phyloP scores from a whole-genome alignment of 2,329 filamentous ascomycete genomes.

The Claviceps sorghi region DNA sequence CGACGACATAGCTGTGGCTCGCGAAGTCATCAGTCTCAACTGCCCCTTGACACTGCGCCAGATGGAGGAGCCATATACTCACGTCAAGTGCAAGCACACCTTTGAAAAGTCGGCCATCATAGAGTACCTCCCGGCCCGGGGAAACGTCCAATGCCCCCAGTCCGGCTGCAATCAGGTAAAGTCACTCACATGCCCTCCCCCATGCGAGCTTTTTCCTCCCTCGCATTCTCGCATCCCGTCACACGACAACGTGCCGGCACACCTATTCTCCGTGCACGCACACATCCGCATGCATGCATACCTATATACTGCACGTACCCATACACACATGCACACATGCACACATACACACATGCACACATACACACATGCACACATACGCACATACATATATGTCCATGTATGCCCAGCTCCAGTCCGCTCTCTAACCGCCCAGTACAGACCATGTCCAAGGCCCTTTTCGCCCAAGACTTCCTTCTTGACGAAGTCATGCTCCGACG shows the following conservation, averaged over 20 bases:
- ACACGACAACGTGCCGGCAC: neutral
- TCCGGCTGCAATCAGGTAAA: constrained; percentile 46
- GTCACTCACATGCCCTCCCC: neutral
- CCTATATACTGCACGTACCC: too few species aligned
- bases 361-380: neutral
- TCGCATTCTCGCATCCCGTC: neutral
- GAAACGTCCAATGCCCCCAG: constrained; percentile 44
- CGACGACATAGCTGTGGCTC: constrained; percentile 53
- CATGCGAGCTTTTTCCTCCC: too few species aligned
- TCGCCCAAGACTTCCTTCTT: constrained; percentile 35
- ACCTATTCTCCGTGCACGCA: neutral
- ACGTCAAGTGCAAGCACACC: constrained; percentile 52
- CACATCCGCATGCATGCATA: too few species aligned
- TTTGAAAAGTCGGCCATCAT: constrained; percentile 54
- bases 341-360: neutral
- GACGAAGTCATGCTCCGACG: constrained; percentile 43
- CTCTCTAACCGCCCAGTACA: constrained; percentile 12
- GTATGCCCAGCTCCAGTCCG: neutral
- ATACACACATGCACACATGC: neutral
- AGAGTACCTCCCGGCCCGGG: constrained; percentile 32
- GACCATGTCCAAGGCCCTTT: constrained; percentile 28
- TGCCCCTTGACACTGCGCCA: constrained; percentile 54
- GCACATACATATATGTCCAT: neutral
- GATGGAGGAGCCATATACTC: constrained; percentile 53
- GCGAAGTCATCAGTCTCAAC: constrained; percentile 48